Evolutionary conservation across 441 rosid species (phyloP).

Genomic region (Brassica balearica): DNA sequence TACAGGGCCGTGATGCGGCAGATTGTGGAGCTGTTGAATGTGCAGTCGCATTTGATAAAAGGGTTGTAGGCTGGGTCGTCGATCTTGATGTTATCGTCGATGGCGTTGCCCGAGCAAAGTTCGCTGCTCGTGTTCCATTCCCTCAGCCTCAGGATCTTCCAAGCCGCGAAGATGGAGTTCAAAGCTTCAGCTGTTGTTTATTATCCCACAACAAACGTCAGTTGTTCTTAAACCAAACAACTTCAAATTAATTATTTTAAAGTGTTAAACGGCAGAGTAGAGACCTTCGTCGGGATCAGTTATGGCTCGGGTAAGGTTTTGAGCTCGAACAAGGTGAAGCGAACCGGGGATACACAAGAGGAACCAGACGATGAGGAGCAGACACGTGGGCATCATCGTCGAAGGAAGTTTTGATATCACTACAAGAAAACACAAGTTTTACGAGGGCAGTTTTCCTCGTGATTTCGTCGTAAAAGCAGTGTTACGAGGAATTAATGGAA

Average conservation of each 20-base stretch:
- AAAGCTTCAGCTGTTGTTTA: slow-evolving; percentile 52
- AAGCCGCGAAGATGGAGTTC: slow-evolving; percentile 57
- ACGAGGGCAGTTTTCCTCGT: too few species aligned
- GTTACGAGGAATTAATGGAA: too few species aligned
- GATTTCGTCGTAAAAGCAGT: too few species aligned
- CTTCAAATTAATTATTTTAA: neutral
- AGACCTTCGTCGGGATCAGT: slow-evolving; percentile 37
- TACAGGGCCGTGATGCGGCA: slow-evolving; percentile 69
- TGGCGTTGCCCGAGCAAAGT: slow-evolving; percentile 61
- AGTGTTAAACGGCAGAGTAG: neutral
- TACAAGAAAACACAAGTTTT: too few species aligned
- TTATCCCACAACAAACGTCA: neutral
- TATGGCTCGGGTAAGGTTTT: slow-evolving; percentile 19
- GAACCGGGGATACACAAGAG: slow-evolving; percentile 12
- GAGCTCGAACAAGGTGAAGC: slow-evolving; percentile 25
- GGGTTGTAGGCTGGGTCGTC: slow-evolving; percentile 50
- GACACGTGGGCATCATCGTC: slow-evolving; percentile 5
- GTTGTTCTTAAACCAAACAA: neutral
- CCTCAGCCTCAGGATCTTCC: slow-evolving; percentile 43
- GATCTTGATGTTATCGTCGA: slow-evolving; percentile 31
- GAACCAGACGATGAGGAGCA: slow-evolving; percentile 22
- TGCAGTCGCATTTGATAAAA: slow-evolving; percentile 65
- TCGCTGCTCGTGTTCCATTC: slow-evolving; percentile 67
- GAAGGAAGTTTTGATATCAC: neutral
- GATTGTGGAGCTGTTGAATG: slow-evolving; percentile 38